Evolutionary conservation across 495 filamentous ascomycete species (phyloP).

Genomic region (Trichoderma asperelloides): DNA sequence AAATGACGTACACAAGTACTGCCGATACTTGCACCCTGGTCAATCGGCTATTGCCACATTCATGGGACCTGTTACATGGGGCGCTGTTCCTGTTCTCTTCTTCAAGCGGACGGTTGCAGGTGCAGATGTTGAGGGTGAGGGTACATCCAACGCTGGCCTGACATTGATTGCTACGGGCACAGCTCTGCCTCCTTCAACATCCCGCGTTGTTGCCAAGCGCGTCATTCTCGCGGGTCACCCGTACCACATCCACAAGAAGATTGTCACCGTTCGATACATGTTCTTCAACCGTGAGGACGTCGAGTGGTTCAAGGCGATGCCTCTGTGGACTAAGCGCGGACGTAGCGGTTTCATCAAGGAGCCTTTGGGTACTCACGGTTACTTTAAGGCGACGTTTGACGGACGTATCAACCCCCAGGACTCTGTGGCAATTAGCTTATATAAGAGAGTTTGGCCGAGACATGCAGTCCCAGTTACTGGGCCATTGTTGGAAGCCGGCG

Average conservation of each 20-base stretch:
- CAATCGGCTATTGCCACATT: slow-evolving; percentile 86
- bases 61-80: slow-evolving; percentile 87
- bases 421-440: slow-evolving; percentile 81
- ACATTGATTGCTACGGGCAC: slow-evolving; percentile 80
- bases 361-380: slow-evolving; percentile 89
- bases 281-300: slow-evolving; percentile 97
- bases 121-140: slow-evolving; percentile 20
- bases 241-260: slow-evolving; percentile 94
- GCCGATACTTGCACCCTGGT: slow-evolving; percentile 85
- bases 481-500: slow-evolving; percentile 24
- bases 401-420: slow-evolving; percentile 91
- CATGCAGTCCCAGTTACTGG: slow-evolving; percentile 46
- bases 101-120: slow-evolving; percentile 50
- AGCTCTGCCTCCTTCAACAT: slow-evolving; percentile 64
- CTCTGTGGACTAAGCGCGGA: slow-evolving; percentile 86
- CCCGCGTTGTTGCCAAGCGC: slow-evolving; percentile 83
- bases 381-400: slow-evolving; percentile 98
- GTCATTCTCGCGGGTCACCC: slow-evolving; percentile 93
- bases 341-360: slow-evolving; percentile 88
- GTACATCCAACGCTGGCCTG: slow-evolving; percentile 31
- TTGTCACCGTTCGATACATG: slow-evolving; percentile 97
- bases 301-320: slow-evolving; percentile 91
- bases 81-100: slow-evolving; percentile 77
- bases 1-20: slow-evolving; percentile 95
- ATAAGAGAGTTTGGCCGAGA: slow-evolving; percentile 87